A percentile compares a stretch with the other conserved stretches of the same genome.
phyloP scores from a whole-genome alignment of 306 rosid genomes.

The Quercus berberidifolia region DNA sequence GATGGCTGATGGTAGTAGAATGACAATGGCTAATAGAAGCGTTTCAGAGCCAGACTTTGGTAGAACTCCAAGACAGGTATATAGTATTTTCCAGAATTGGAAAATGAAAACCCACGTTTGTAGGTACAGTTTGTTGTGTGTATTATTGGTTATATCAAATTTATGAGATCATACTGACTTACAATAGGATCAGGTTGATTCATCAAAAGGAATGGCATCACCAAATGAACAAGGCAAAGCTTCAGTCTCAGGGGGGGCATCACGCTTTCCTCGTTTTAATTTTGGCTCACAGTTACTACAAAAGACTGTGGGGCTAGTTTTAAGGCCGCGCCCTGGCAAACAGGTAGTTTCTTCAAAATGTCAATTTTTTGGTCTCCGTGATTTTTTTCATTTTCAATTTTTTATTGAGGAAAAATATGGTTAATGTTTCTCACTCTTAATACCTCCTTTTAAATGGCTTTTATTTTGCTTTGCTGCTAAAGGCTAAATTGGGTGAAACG shows the following conservation, averaged over 20 bases:
- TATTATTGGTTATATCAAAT: neutral
- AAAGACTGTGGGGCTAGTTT: constrained; percentile 71
- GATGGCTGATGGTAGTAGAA: constrained; percentile 52
- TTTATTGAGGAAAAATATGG: neutral
- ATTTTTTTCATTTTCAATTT: neutral
- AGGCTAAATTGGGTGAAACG: constrained; percentile 89
- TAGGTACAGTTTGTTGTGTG: neutral
- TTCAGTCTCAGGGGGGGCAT: constrained; percentile 50
- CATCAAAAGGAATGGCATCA: constrained; percentile 46
- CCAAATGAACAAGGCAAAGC: constrained; percentile 56
- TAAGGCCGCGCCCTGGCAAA: constrained; percentile 63
- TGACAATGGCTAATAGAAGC: constrained; percentile 70
- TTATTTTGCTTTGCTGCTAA: constrained; percentile 24
- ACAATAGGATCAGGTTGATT: constrained; percentile 28
- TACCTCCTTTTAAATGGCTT: constrained; percentile 19
- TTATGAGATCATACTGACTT: constrained; percentile 15
- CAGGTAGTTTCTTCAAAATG: constrained; percentile 50
- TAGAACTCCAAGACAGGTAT: constrained; percentile 77
- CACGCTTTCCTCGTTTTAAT: constrained; percentile 76
- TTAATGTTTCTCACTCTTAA: constrained; percentile 10
- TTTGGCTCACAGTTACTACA: constrained; percentile 76
- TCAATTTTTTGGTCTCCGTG: neutral
- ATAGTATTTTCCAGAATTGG: constrained; percentile 19
- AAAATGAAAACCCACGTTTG: neutral
- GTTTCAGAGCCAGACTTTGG: constrained; percentile 94